phyloP scores from a whole-genome alignment of 2,329 filamentous ascomycete species.

The Diplodia corticola region DNA sequence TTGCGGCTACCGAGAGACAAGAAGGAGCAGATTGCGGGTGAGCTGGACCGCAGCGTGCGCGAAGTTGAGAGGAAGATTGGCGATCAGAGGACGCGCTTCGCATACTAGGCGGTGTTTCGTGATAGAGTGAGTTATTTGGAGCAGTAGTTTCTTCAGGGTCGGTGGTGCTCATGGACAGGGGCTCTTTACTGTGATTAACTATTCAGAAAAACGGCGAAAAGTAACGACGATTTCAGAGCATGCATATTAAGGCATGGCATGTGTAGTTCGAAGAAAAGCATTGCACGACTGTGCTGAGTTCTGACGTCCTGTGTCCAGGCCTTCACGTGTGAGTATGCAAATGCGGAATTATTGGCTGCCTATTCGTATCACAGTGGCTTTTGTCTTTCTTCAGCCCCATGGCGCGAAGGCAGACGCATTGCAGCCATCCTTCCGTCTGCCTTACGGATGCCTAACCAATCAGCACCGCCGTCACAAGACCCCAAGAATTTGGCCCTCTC shows the following conservation, averaged over 20 bases:
- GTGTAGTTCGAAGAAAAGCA: neutral
- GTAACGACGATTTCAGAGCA: neutral
- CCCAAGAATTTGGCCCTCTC: neutral
- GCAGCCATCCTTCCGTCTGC: neutral
- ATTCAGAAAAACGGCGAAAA: slow-evolving; percentile 4
- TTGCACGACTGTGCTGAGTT: neutral
- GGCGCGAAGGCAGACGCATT: neutral
- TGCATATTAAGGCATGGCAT: neutral
- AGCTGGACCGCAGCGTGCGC: slow-evolving; percentile 84
- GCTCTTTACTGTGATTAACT: slow-evolving; percentile 12
- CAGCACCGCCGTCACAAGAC: neutral
- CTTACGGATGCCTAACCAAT: neutral
- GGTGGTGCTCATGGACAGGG: slow-evolving; percentile 10
- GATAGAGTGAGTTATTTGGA: neutral
- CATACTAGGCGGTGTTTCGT: slow-evolving; percentile 22
- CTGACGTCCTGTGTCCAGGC: neutral
- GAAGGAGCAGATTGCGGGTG: slow-evolving; percentile 92
- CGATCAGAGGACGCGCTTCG: slow-evolving; percentile 34
- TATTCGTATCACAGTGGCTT: neutral
- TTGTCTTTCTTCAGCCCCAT: neutral
- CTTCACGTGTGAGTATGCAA: neutral
- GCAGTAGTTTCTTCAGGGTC: neutral
- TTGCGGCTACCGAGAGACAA: slow-evolving; percentile 80
- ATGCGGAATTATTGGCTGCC: neutral
- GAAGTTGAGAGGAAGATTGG: slow-evolving; percentile 93